Percentiles rank a stretch among this genome's conserved stretches.
Evolutionary conservation across 495 filamentous ascomycete genomes (phyloP).

Genomic region (Hypomontagnella submonticulosa): DNA sequence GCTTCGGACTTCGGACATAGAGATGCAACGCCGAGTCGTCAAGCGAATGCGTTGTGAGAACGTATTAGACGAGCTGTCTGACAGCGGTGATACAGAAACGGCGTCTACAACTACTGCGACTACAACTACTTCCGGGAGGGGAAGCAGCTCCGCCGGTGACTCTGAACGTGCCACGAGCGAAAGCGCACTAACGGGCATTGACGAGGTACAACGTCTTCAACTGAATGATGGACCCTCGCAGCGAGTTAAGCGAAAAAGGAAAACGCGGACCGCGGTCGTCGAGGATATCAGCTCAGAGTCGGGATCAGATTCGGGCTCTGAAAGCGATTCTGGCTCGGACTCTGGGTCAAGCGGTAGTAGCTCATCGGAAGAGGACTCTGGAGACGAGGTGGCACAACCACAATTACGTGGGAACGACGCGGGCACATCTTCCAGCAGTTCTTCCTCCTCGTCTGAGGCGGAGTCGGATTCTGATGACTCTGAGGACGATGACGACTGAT

Average conservation of each 20-base stretch:
- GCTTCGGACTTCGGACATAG: constrained; percentile 54
- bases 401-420: constrained; percentile 24
- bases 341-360: constrained; percentile 50
- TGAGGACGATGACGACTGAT: constrained; percentile 28
- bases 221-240: constrained; percentile 57
- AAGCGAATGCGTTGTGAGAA: constrained; percentile 63
- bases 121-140: constrained; percentile 43
- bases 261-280: constrained; percentile 56
- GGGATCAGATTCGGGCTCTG: constrained; percentile 44
- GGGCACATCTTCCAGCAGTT: constrained; percentile 46
- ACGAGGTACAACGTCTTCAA: constrained; percentile 51
- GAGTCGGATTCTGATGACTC: constrained; percentile 38
- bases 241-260: constrained; percentile 66
- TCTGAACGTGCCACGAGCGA: constrained; percentile 31
- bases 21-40: constrained; percentile 58
- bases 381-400: constrained; percentile 25
- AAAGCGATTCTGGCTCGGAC: constrained; percentile 45
- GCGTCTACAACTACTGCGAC: constrained; percentile 43
- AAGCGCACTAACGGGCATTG: constrained; percentile 45
- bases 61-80: constrained; percentile 58
- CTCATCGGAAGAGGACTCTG: constrained; percentile 45
- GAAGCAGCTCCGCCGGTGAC: constrained; percentile 13
- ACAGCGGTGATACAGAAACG: constrained; percentile 52
- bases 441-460: constrained; percentile 43
- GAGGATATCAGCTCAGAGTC: constrained; percentile 53